Base-by-base conservation (phyloP, 148 eudicot genomes). In the Agrostemma githago region DNA sequence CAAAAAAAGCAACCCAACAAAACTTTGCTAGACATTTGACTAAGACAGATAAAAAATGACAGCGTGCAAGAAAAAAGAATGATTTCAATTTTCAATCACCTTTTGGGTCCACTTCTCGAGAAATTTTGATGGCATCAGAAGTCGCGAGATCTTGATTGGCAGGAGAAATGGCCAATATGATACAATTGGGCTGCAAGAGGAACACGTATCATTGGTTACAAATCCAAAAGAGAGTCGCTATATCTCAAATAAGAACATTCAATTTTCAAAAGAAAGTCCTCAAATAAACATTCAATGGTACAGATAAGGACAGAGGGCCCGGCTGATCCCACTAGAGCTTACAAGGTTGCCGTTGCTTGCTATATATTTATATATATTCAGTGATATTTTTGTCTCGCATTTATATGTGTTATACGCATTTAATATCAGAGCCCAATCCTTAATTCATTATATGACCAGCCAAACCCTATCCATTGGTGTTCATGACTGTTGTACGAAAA, bases 111-210 rank as follows among this genome's bases (percentile, higher is more conserved):
- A 89, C 90, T 74, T 89, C 93, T 72, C 90, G 86, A 65, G 93
- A 82, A 62, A 89, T 89, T 72, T 87, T 89, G 62, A 89, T 89
- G 15, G 93, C 93, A 81, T 89, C 93, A 17, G 93, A 89, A 16
- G 93, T 89, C 46, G 93, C 93, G 66, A 89, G 89, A 85, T 89
- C 93, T 78, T 89, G 93, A 79, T 89, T 89, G 40, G 93, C 93
- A 14, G 93, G 93, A 77, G 93, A 89, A 66, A 89, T 82, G 74
- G 93, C 93, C 76, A 89, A 73, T 77, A 89, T 89, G 44, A 89
- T 81, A 75, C 89, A 87, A 75, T 89, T 89, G 56, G 93, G 93
- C 93, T 89, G 88, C 86, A 82, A 64, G 62, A 62, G 56, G 73
- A 77, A 42, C 19, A 57, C 21, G 38, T 17, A 73, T 51, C 21